A percentile compares a stretch with the other conserved stretches of the same genome.
Conservation (phyloP, 306 rosid genomes). For the Styphnolobium japonicum region DNA sequence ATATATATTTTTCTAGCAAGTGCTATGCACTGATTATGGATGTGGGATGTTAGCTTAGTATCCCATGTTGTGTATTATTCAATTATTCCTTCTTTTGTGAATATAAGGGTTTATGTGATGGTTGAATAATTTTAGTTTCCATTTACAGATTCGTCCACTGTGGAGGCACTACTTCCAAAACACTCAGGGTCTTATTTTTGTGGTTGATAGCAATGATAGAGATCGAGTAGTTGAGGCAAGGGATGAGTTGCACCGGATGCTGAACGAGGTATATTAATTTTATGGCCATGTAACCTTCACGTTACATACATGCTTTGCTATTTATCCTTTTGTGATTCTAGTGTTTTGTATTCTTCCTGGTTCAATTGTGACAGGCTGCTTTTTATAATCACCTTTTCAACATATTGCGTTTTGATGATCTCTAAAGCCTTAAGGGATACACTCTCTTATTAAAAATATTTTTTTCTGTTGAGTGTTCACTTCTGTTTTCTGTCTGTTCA, state of each 20-base stretch:
- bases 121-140: constrained; percentile 21
- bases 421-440: not conserved
- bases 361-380: not conserved
- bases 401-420: not conserved
- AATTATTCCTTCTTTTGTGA: not conserved
- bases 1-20: not conserved
- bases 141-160: constrained; percentile 79
- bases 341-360: not conserved
- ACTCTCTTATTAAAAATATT: not conserved
- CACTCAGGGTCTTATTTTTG: constrained; percentile 96
- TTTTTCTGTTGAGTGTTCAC: not conserved
- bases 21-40: not conserved
- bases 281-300: not conserved
- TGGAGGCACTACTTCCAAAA: constrained; percentile 99
- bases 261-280: constrained; percentile 72
- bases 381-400: not conserved
- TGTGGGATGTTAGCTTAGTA: not conserved
- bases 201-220: constrained; percentile 97
- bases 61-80: not conserved
- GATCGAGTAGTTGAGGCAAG: constrained; percentile 96
- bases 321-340: not conserved
- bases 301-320: no score
- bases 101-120: not conserved
- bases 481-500: not conserved
- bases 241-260: constrained; percentile 98